Evolutionary conservation across 805 yeast species (phyloP).

Genomic region (Saccharomyces jurei): DNA sequence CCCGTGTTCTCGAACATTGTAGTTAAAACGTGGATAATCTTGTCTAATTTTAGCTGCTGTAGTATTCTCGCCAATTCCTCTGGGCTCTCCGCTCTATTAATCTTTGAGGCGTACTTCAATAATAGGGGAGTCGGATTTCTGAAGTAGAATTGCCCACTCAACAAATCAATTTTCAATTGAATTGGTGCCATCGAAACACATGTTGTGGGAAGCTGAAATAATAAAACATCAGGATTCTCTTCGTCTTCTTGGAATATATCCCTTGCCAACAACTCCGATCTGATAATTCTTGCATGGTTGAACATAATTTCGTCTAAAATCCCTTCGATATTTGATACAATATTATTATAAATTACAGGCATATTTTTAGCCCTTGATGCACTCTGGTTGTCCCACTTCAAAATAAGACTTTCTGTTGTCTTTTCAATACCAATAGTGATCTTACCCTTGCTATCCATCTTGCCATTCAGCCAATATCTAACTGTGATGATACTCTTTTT

Average conservation of each 20-base stretch:
- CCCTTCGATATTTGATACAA: slow-evolving; percentile 24
- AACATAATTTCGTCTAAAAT: slow-evolving; percentile 31
- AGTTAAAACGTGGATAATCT: slow-evolving; percentile 22
- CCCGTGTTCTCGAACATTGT: slow-evolving; percentile 32
- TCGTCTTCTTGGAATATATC: slow-evolving; percentile 28
- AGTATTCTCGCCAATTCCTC: slow-evolving; percentile 22
- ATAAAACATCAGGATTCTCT: slow-evolving; percentile 22
- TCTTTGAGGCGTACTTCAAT: slow-evolving; percentile 20
- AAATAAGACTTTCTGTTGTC: slow-evolving; percentile 16
- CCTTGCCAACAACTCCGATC: slow-evolving; percentile 23
- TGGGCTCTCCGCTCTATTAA: slow-evolving; percentile 23
- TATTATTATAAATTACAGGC: slow-evolving; percentile 19
- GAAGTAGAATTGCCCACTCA: slow-evolving; percentile 28
- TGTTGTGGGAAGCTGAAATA: slow-evolving; percentile 29
- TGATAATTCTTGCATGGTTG: slow-evolving; percentile 29
- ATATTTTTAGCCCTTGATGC: slow-evolving; percentile 12
- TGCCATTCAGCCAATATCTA: slow-evolving; percentile 29
- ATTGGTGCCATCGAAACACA: slow-evolving; percentile 27
- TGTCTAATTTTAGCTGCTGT: slow-evolving; percentile 27
- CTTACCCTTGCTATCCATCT: slow-evolving; percentile 24
- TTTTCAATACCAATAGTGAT: slow-evolving; percentile 26
- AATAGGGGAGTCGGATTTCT: slow-evolving; percentile 27
- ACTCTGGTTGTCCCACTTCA: slow-evolving; percentile 27
- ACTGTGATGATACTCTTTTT: slow-evolving; percentile 27
- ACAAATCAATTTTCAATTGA: slow-evolving; percentile 28